These are phyloP conservation scores for Aspergillus ostianus DNA, from an alignment of 495 filamentous ascomycete species.

Conservation along the genomic window DNA sequence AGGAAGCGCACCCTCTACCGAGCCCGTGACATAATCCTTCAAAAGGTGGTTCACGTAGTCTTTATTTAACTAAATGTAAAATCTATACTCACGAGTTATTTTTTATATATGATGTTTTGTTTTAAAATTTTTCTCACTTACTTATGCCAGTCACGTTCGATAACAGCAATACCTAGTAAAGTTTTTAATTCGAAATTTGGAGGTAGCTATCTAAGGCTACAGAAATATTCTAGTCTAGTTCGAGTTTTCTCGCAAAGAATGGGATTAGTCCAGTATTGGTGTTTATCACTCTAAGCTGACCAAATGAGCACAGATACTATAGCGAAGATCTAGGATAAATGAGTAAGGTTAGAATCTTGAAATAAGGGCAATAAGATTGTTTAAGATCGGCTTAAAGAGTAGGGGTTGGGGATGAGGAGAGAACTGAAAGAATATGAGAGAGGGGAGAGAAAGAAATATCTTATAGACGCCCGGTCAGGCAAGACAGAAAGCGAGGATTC, in stretches of 20 bases:
- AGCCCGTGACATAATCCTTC: too few relatives aligned
- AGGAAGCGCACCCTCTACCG: too few relatives aligned
- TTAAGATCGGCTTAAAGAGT: too few relatives aligned
- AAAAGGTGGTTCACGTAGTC: too few relatives aligned
- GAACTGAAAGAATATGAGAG: too few relatives aligned
- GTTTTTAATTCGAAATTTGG: conserved; percentile 31
- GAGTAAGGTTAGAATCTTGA: too few relatives aligned
- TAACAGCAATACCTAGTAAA: conserved; percentile 23
- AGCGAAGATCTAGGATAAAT: too few relatives aligned
- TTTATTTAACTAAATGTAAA: too few relatives aligned
- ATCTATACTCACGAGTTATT: too few relatives aligned
- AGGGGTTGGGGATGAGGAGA: too few relatives aligned
- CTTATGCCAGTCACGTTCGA: conserved; percentile 30
- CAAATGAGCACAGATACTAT: conserved; percentile 7
- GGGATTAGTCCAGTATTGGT: conserved; percentile 32
- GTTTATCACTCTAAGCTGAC: conserved; percentile 24
- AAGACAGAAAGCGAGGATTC: conserved; percentile 1
- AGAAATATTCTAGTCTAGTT: conserved; percentile 30
- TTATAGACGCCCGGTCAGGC: conserved; percentile 20
- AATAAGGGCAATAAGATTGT: too few relatives aligned
- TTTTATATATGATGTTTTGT: too few relatives aligned
- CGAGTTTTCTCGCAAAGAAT: conserved; percentile 33
- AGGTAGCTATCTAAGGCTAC: conserved; percentile 29
- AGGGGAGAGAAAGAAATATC: conserved; percentile 16
- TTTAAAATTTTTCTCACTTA: conserved; percentile 11